Percentiles rank a stretch among this genome's conserved stretches.
Evolutionary conservation across 108 stramenopile genomes (phyloP).

Genomic region (Pseudonitzschia multiseries): DNA sequence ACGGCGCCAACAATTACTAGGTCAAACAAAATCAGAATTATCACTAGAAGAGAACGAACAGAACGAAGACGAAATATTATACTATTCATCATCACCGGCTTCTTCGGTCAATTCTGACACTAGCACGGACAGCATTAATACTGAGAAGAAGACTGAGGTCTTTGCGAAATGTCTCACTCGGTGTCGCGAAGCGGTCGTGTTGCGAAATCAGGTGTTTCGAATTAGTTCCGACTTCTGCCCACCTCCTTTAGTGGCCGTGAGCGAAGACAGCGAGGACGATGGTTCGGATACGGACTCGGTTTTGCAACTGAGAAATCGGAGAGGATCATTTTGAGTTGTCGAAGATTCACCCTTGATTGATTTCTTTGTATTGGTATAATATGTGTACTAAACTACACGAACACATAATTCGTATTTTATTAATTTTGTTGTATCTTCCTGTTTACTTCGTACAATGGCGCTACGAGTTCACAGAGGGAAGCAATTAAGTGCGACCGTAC

Average conservation of each 20-base stretch:
- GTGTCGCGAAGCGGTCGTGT: background rate
- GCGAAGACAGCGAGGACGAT: constrained; percentile 5
- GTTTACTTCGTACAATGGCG: too few relatives aligned
- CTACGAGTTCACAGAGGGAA: too few relatives aligned
- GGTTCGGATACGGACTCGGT: background rate
- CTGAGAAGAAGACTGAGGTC: background rate
- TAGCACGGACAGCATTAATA: background rate
- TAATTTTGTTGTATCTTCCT: too few relatives aligned
- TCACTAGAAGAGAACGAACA: background rate
- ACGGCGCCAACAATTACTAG: background rate
- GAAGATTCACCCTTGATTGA: too few relatives aligned
- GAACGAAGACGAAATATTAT: background rate
- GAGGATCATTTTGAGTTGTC: too few relatives aligned
- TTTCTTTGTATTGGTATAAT: too few relatives aligned
- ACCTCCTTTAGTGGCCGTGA: background rate
- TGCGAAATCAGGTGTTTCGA: background rate
- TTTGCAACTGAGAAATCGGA: too few relatives aligned
- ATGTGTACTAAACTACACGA: too few relatives aligned
- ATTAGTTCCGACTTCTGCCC: background rate
- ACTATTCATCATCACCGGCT: background rate
- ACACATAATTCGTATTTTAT: too few relatives aligned
- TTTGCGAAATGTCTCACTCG: background rate
- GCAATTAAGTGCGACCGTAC: too few relatives aligned
- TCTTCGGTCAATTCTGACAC: background rate
- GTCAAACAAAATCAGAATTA: background rate